Base-by-base conservation (phyloP, 768 basidiomycete genomes). In the Phlebiopsis flavidoalba region DNA sequence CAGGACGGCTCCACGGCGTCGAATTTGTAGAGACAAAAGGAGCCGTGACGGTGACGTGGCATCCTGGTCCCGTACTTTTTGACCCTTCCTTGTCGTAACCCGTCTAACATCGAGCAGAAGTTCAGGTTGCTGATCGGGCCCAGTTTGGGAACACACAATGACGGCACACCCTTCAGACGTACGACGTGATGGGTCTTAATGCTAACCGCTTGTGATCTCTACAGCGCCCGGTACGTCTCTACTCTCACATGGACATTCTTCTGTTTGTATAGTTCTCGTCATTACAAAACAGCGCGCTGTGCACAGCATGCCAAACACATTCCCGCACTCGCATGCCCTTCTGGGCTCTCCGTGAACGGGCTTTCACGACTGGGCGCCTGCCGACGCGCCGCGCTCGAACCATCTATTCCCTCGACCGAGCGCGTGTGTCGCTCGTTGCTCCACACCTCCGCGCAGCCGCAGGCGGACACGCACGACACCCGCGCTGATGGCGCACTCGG, bases 371-470 rank as follows among this genome's bases (percentile, higher is more conserved):
- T 80, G 0, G 73, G 82, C 58, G 86, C 84, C 46, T n/a, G n/a
- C n/a, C n/a, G n/a, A n/a, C n/a, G n/a, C n/a, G n/a, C n/a, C n/a
- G n/a, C n/a, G n/a, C n/a, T n/a, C n/a, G n/a, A n/a, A 79, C 78
- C 53, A 81, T 88, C 31, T 78, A 77, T 67, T 93, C 90, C 70
- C 91, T 91, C 2, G 71, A 91, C 53, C 73, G 86, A 0, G 88
- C 88, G 3, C n/a, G n/a, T n/a, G n/a, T n/a, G n/a, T n/a, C n/a
- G n/a, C 94, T 94, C 91, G 93, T 94, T 8, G 91, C 93, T n/a
- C n/a, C n/a, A 40, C 94, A 93, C 71, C 81, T 95, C n/a, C 11
- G 89, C 92, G 3, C 95, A 94, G 68, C 79, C 90, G 5, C 91
- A 90, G 1, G 82, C 85, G 1, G 84, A 87, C 7, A 85, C 85